phyloP scores from a whole-genome alignment of 108 stramenopile species.

The Ochromonas danica region DNA sequence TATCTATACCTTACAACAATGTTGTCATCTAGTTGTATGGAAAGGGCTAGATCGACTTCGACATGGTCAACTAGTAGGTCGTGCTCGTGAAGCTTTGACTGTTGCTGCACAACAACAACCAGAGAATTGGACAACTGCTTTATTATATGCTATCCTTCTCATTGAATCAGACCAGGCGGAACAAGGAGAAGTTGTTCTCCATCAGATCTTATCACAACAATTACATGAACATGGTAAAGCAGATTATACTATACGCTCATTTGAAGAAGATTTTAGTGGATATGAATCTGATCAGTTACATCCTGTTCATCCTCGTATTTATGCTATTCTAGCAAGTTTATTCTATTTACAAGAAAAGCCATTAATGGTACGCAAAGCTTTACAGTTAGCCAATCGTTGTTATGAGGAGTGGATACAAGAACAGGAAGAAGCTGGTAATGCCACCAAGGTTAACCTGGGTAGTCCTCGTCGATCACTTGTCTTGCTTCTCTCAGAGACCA shows the following conservation, averaged over 20 bases:
- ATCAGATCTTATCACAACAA: background rate
- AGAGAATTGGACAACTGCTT: background rate
- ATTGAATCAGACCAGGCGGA: conserved; percentile 22
- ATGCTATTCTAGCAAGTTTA: conserved; percentile 8
- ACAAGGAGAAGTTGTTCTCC: background rate
- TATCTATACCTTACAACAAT: background rate
- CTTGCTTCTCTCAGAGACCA: background rate
- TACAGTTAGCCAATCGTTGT: conserved; percentile 21
- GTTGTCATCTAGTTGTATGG: background rate
- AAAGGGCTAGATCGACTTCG: background rate
- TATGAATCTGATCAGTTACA: conserved; percentile 20
- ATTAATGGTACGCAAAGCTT: conserved; percentile 1
- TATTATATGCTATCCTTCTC: conserved; percentile 5
- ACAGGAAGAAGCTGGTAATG: too few relatives aligned
- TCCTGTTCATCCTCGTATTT: conserved; percentile 9
- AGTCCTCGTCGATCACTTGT: conserved; percentile 4
- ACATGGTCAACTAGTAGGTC: background rate
- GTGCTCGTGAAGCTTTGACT: conserved; percentile 11
- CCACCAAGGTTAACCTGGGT: too few relatives aligned
- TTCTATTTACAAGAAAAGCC: background rate
- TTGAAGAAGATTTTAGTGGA: conserved; percentile 22
- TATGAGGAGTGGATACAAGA: too few relatives aligned
- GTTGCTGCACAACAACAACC: background rate
- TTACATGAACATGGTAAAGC: background rate
- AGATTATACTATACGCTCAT: background rate